Evolutionary conservation across 2,329 filamentous ascomycete genomes (phyloP).

Genomic region (Akanthomyces muscarius): DNA sequence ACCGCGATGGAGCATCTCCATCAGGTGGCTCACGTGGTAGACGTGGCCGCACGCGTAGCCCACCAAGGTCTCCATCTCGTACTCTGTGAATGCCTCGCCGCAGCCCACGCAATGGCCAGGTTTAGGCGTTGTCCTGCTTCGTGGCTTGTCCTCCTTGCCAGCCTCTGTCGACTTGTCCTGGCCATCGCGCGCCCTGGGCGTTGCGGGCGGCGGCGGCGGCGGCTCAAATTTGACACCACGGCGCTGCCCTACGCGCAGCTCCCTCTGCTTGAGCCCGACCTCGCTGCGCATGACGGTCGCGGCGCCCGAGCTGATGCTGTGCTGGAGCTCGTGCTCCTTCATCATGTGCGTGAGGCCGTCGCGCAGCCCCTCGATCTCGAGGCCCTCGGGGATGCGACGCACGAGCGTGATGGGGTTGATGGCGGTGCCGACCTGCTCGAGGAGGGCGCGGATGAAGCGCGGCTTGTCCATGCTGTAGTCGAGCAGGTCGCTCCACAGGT

Average conservation of each 20-base stretch:
- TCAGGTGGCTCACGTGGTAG: constrained; percentile 70
- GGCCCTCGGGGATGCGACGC: constrained; percentile 81
- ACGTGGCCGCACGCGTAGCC: constrained; percentile 81
- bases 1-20: constrained; percentile 48
- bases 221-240: constrained; percentile 83
- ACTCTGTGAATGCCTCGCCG: constrained; percentile 51
- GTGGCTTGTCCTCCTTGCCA: constrained; percentile 21
- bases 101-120: constrained; percentile 60
- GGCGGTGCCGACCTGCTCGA: constrained; percentile 90
- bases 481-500: constrained; percentile 91
- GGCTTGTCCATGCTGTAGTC: constrained; percentile 98
- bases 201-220: constrained; percentile 41
- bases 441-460: constrained; percentile 82
- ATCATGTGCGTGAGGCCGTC: constrained; percentile 89
- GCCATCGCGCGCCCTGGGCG: constrained; percentile 35
- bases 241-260: constrained; percentile 72
- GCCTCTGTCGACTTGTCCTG: constrained; percentile 20
- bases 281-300: constrained; percentile 83
- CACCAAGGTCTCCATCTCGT: constrained; percentile 67
- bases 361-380: constrained; percentile 86
- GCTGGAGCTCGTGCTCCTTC: constrained; percentile 92
- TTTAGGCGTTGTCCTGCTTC: constrained; percentile 31
- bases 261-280: constrained; percentile 78
- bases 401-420: constrained; percentile 92
- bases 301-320: constrained; percentile 86